Conservation (phyloP, 176 grass and related monocot genomes). For the Alopecurus myosuroides region DNA sequence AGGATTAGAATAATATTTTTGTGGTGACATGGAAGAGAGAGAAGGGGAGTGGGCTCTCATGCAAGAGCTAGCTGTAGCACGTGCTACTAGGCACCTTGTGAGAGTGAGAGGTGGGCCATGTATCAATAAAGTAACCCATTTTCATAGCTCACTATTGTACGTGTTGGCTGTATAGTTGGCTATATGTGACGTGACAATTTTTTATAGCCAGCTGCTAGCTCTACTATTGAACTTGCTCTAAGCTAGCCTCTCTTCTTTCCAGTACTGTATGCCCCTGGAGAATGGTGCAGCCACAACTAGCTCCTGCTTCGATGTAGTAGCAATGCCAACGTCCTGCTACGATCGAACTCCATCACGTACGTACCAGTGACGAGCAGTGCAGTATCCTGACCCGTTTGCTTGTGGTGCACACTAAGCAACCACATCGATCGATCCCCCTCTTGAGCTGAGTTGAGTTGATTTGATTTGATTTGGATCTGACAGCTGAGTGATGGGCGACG, state of each 20-base stretch:
- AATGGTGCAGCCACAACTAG: neutral
- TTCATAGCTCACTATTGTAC: too few relatives aligned
- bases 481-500: neutral
- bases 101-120: too few relatives aligned
- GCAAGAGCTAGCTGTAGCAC: too few relatives aligned
- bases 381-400: neutral
- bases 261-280: neutral
- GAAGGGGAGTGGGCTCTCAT: too few relatives aligned
- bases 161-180: too few relatives aligned
- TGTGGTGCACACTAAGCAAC: neutral
- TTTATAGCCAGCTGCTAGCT: too few relatives aligned
- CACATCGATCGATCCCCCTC: neutral
- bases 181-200: too few relatives aligned
- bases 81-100: too few relatives aligned
- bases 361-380: neutral
- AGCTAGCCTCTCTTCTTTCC: neutral
- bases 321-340: constrained; percentile 19
- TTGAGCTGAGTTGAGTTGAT: neutral
- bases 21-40: too few relatives aligned
- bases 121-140: too few relatives aligned
- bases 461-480: constrained; percentile 17
- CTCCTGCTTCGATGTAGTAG: constrained; percentile 14
- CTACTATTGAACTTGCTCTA: too few relatives aligned
- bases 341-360: neutral
- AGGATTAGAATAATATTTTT: too few relatives aligned